A percentile compares a stretch with the other conserved stretches of the same genome.
phyloP scores from a whole-genome alignment of 2,329 filamentous ascomycete species.

The Dothideomycetes sp. region DNA sequence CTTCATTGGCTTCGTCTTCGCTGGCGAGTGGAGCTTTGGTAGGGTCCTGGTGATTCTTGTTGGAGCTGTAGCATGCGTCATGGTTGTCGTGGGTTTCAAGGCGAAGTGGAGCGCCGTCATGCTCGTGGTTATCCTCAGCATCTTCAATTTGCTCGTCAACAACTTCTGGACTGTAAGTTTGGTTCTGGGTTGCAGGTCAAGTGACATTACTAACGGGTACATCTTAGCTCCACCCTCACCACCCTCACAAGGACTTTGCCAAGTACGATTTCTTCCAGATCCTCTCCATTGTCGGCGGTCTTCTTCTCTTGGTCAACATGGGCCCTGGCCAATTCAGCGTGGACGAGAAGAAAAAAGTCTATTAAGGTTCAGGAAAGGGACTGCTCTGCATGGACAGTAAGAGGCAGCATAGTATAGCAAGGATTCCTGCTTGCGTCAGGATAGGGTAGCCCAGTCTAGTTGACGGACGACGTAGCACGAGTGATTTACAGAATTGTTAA shows the following conservation, averaged over 20 bases:
- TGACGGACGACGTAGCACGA: too few species aligned
- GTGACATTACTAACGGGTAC: constrained; percentile 5
- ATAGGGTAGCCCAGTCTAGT: too few species aligned
- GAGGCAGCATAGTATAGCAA: background rate
- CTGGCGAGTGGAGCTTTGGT: constrained; percentile 84
- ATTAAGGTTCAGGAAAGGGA: constrained; percentile 42
- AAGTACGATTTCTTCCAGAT: constrained; percentile 99
- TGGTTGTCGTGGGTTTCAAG: constrained; percentile 99
- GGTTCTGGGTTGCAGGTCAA: background rate
- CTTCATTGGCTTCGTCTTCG: constrained; percentile 93
- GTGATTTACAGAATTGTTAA: background rate
- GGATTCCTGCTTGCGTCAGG: too few species aligned
- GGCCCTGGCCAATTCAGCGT: constrained; percentile 95
- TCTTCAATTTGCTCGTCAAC: constrained; percentile 96
- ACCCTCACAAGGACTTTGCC: constrained; percentile 99
- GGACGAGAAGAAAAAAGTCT: constrained; percentile 99
- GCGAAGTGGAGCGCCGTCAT: constrained; percentile 97
- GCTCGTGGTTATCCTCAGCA: constrained; percentile 83
- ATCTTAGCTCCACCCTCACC: constrained; percentile 88
- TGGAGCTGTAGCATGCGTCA: constrained; percentile 84
- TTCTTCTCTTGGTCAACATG: constrained; percentile 95
- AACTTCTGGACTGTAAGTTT: constrained; percentile 95
- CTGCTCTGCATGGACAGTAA: too few species aligned
- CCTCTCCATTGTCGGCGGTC: constrained; percentile 91
- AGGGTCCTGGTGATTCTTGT: constrained; percentile 74